Base-by-base conservation (phyloP, 352 stramenopile species). In the Phytophthora pisi region DNA sequence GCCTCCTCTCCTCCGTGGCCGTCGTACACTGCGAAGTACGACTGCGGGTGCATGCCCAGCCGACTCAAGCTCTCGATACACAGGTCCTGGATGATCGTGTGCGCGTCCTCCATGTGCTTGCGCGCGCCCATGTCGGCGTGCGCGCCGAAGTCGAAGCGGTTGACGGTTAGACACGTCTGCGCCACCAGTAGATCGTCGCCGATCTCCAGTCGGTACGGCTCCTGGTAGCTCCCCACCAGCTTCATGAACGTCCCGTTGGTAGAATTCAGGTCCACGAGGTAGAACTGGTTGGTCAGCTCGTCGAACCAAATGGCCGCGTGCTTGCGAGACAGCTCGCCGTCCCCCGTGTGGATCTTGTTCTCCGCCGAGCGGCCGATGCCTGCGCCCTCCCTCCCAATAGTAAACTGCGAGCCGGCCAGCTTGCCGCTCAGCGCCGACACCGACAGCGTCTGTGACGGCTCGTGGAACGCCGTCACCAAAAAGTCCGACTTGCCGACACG, bases 201-300 rank as follows among this genome's bases (percentile, higher is more conserved):
- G 49, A 98, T 92, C 54, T 91, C 85, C 0, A 99, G 82, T 34
- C 93, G 85, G 38, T 96, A 98, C n/a, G 96, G 91, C 30, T 96
- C 93, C 31, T 85, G 78, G 73, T 98, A 98, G 34, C 92, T 95
- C 4, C 96, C 95, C 20, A 89, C 86, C 20, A 99, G 88, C 74
- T 97, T 94, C 93, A 99, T 98, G 79, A 98, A 99, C 47, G 96
- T 98, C 31, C 89, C 87, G 65, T 98, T 98, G 8, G 91, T 97
- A 26, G 88, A 97, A 18, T 87, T 81, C 24, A 97, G 64, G 64
- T 98, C 92, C 56, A 90, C 78, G 7, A 97, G 66, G 58, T 91
- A 95, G 65, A 95, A 95, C 49, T 78, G 73, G 57, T 84, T 78
- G 36, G 82, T 90, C 31, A 90, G 66, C 15, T 89, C 78, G 53